A percentile compares a stretch with the other conserved stretches of the same genome.
These are phyloP conservation scores for Eudorina sp. DNA, from an alignment of 139 green algal genomes.

Conservation along the genomic window DNA sequence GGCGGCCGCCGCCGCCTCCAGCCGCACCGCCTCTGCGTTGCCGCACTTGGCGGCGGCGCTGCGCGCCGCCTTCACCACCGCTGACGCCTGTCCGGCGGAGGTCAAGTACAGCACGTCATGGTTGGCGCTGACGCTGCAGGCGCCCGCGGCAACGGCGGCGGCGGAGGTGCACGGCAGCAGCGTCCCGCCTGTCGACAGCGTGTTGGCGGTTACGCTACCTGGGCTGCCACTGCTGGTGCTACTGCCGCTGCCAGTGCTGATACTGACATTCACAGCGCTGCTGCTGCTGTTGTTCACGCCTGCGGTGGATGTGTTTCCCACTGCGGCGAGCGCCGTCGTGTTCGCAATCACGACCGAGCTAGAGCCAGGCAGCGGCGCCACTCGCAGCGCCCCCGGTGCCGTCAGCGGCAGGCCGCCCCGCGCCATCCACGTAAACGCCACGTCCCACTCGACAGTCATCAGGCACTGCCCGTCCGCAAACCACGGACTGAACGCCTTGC, in stretches of 20 bases:
- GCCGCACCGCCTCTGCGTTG: neutral
- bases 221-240: too few species aligned
- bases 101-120: constrained; percentile 35
- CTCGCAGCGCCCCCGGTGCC: neutral
- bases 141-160: too few species aligned
- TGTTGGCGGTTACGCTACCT: too few species aligned
- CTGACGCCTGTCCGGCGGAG: neutral
- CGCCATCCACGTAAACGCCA: neutral
- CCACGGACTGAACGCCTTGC: neutral
- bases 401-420: neutral
- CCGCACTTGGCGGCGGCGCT: neutral
- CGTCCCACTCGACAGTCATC: constrained; percentile 22
- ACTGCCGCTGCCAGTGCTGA: too few species aligned
- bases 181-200: neutral
- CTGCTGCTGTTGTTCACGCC: too few species aligned
- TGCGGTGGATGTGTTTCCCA: neutral
- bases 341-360: neutral
- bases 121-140: neutral
- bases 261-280: too few species aligned
- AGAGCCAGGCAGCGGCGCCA: constrained; percentile 27
- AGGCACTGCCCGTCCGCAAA: neutral
- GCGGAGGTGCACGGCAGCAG: neutral
- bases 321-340: too few species aligned
- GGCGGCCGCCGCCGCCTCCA: constrained; percentile 21
- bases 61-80: neutral